These are phyloP conservation scores for Tulasnella sp. DNA, from an alignment of 768 basidiomycete genomes.

Conservation along the genomic window DNA sequence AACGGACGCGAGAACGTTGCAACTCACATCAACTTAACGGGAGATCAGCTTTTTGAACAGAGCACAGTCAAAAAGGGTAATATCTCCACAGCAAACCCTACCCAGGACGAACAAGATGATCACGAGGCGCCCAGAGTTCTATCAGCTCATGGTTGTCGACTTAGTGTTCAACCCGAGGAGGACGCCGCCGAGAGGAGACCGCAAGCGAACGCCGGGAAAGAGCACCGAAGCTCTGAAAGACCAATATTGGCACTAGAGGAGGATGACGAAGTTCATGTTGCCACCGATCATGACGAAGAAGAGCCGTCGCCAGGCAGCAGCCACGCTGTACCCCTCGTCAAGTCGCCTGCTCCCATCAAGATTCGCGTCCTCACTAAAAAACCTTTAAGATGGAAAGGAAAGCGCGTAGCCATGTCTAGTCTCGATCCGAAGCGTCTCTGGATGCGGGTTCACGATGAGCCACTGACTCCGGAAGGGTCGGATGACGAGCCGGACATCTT, in stretches of 20 bases:
- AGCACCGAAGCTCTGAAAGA: not conserved
- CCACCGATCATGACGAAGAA: not conserved
- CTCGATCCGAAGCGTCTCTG: conserved; percentile 6
- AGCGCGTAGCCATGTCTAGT: conserved; percentile 6
- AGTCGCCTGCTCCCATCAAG: not conserved
- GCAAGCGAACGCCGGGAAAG: not conserved
- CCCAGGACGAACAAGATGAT: no score
- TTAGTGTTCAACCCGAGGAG: not conserved
- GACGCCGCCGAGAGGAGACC: not conserved
- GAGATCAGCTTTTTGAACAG: no score
- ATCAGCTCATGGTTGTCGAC: no score
- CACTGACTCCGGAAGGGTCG: not conserved
- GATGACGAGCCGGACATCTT: conserved; percentile 1
- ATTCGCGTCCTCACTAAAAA: not conserved
- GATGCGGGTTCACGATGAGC: conserved; percentile 6
- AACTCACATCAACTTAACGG: no score
- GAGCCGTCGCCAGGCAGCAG: not conserved
- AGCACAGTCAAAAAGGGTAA: no score
- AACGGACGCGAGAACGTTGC: no score
- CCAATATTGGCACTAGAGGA: not conserved
- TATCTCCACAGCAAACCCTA: no score
- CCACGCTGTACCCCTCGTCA: not conserved
- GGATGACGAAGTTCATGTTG: not conserved
- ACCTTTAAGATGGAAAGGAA: not conserved
- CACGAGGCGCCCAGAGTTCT: no score